A percentile compares a stretch with the other conserved stretches of the same genome.
phyloP scores from a whole-genome alignment of 345 rosid species.

The Eucalyptus curtisii region DNA sequence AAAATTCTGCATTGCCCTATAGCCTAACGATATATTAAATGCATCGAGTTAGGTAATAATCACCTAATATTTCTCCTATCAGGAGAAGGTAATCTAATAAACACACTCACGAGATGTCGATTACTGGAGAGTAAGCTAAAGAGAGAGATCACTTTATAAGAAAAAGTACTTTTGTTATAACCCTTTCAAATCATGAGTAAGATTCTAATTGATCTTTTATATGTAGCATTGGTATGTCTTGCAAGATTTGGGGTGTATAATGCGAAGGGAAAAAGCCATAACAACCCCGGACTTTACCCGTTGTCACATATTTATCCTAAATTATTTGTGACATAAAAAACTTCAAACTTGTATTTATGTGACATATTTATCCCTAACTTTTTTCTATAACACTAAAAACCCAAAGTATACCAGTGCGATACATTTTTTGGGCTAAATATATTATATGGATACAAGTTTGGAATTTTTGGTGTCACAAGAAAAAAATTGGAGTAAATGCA shows the following conservation, averaged over 20 bases:
- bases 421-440: neutral
- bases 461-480: too few species aligned
- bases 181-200: neutral
- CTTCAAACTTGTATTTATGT: fast-evolving
- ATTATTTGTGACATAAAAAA: too few species aligned
- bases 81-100: neutral
- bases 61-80: neutral
- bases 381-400: too few species aligned
- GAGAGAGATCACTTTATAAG: neutral
- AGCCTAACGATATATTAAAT: neutral
- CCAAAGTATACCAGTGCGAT: fast-evolving
- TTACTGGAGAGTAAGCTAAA: neutral
- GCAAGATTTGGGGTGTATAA: neutral
- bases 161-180: neutral
- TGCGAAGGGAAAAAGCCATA: neutral
- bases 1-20: neutral
- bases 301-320: neutral
- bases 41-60: neutral
- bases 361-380: too few species aligned
- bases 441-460: neutral
- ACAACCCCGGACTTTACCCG: too few species aligned
- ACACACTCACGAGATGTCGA: neutral
- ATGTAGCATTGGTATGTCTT: neutral
- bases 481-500: neutral
- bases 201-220: neutral